A percentile compares a stretch with the other conserved stretches of the same genome.
Evolutionary conservation across 2,329 filamentous ascomycete genomes (phyloP).

Genomic region (Botrytis sinoallii): DNA sequence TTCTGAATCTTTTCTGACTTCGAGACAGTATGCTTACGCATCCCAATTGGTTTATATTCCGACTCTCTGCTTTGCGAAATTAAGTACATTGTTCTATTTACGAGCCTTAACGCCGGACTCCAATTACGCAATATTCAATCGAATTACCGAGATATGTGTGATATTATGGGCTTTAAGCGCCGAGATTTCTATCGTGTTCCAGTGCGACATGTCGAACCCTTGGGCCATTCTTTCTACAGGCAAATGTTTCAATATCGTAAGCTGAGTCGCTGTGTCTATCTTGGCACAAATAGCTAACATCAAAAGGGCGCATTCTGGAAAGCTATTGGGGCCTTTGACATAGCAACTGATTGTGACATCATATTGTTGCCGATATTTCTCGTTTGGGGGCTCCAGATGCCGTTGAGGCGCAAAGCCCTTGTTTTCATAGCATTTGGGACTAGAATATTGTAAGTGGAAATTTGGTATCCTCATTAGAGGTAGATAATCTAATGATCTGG

Average conservation of each 20-base stretch:
- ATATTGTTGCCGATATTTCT: constrained; percentile 45
- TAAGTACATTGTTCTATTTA: constrained; percentile 25
- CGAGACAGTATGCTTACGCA: constrained; percentile 30
- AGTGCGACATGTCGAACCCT: constrained; percentile 32
- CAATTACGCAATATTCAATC: constrained; percentile 22
- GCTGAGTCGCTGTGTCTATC: background rate
- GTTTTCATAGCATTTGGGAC: constrained; percentile 27
- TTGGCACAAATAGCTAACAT: background rate
- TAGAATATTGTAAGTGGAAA: constrained; percentile 38
- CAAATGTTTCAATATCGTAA: constrained; percentile 30
- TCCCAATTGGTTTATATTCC: constrained; percentile 34
- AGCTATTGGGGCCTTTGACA: constrained; percentile 47
- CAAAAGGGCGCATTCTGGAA: constrained; percentile 42
- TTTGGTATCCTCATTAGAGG: background rate
- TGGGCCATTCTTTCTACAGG: constrained; percentile 28
- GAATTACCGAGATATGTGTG: constrained; percentile 9
- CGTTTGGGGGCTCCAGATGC: constrained; percentile 47
- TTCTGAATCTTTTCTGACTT: background rate
- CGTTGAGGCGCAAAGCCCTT: constrained; percentile 36
- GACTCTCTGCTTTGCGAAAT: constrained; percentile 32
- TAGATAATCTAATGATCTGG: constrained; percentile 6
- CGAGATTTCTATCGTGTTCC: constrained; percentile 26
- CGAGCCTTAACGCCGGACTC: constrained; percentile 12
- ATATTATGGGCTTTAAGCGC: constrained; percentile 12
- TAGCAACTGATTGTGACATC: constrained; percentile 47